A percentile compares a stretch with the other conserved stretches of the same genome.
Conservation (phyloP, 345 rosid species). For the Eucalyptus regnans region DNA sequence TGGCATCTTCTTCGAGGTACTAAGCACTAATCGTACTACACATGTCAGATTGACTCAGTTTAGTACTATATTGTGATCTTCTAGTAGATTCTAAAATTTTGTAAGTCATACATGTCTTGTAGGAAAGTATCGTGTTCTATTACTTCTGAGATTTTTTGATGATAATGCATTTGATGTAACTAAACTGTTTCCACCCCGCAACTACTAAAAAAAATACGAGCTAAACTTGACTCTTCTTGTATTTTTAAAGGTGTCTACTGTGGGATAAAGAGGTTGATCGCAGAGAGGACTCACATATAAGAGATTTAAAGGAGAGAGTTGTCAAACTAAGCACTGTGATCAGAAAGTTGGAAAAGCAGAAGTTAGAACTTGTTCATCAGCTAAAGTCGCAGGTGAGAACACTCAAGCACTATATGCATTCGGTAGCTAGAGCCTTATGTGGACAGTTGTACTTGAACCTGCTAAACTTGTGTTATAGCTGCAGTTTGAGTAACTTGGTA, state of each 20-base stretch:
- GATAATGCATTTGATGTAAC: not conserved
- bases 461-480: not conserved
- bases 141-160: not conserved
- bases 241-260: constrained; percentile 47
- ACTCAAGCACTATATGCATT: not conserved
- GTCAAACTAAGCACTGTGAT: constrained; percentile 44
- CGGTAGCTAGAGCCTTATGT: not conserved
- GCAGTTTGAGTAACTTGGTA: not conserved
- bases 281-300: constrained; percentile 60
- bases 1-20: too few relatives aligned
- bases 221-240: not conserved
- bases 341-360: constrained; percentile 56
- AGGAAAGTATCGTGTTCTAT: not conserved
- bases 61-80: too few relatives aligned
- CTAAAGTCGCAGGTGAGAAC: constrained; percentile 50
- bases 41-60: too few relatives aligned
- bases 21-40: too few relatives aligned
- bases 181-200: not conserved
- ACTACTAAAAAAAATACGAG: not conserved
- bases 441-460: not conserved
- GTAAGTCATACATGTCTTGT: not conserved
- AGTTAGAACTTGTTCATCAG: constrained; percentile 49
- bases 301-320: constrained; percentile 61
- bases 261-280: constrained; percentile 73
- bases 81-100: not conserved